Percentiles rank a stretch among this genome's conserved stretches.
These are phyloP conservation scores for Chaetomium fimeti DNA, from an alignment of 495 filamentous ascomycete species.

Conservation along the genomic window DNA sequence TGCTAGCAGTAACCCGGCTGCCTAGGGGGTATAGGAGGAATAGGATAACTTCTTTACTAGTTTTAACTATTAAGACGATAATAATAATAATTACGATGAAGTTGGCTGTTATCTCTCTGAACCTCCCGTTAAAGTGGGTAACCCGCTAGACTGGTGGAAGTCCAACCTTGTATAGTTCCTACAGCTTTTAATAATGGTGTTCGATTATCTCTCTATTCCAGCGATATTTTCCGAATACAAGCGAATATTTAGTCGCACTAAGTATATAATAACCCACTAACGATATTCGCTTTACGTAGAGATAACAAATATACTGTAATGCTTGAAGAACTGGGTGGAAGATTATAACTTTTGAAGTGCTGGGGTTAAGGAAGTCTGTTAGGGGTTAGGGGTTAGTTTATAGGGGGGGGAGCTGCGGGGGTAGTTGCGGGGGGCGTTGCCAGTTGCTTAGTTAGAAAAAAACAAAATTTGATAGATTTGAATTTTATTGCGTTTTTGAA, in stretches of 20 bases:
- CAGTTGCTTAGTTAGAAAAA: too few species aligned
- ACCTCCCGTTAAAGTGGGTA: neutral
- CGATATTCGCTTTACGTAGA: conserved; percentile 6
- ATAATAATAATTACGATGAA: neutral
- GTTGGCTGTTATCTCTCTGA: neutral
- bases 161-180: neutral
- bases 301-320: neutral
- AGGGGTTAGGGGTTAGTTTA: too few species aligned
- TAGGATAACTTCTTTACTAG: neutral
- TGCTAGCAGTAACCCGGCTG: neutral
- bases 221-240: conserved; percentile 4
- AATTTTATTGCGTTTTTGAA: too few species aligned
- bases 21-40: neutral
- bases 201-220: conserved; percentile 4
- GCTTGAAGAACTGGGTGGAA: conserved; percentile 9
- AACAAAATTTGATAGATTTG: too few species aligned
- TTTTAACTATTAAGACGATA: neutral
- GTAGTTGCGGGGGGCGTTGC: neutral
- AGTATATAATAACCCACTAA: neutral
- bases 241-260: conserved; percentile 2
- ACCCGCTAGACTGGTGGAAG: neutral
- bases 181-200: neutral
- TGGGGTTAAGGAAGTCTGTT: neutral
- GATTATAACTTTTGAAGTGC: neutral
- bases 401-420: too few species aligned